Percentiles rank a stretch among this genome's conserved stretches.
Evolutionary conservation across 1,284 basidiomycete species (phyloP).

Genomic region (Ustilago nuda): DNA sequence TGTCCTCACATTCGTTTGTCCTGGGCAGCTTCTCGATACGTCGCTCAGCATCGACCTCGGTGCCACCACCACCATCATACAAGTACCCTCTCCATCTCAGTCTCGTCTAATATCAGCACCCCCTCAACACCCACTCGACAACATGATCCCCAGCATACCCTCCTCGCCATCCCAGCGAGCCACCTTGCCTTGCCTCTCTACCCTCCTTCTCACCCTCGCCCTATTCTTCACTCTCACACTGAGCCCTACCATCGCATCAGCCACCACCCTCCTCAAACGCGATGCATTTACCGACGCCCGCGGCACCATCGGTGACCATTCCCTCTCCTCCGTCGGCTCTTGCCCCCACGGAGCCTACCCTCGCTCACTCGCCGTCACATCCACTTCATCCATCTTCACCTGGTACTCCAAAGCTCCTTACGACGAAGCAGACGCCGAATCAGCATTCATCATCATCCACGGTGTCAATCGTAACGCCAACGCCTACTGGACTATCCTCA

Average conservation of each 20-base stretch:
- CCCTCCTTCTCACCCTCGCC: slow-evolving; percentile 13
- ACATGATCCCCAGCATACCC: background rate
- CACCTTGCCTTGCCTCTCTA: background rate
- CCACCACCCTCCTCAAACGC: background rate
- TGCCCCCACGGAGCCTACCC: slow-evolving; percentile 35
- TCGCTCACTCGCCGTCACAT: slow-evolving; percentile 16
- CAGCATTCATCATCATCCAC: slow-evolving; percentile 58
- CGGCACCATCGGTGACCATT: slow-evolving; percentile 22
- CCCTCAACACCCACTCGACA: background rate
- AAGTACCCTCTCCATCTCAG: too few species aligned
- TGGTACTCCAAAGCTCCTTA: slow-evolving; percentile 52
- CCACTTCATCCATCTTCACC: slow-evolving; percentile 30
- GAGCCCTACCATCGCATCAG: background rate
- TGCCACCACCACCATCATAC: background rate
- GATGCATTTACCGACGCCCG: slow-evolving; percentile 43
- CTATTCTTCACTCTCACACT: background rate
- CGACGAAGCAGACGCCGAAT: slow-evolving; percentile 43
- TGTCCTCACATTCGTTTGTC: background rate
- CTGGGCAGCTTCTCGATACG: background rate
- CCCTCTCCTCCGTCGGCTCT: slow-evolving; percentile 9
- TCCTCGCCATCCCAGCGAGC: slow-evolving; percentile 1
- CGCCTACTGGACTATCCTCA: slow-evolving; percentile 49
- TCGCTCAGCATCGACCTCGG: background rate
- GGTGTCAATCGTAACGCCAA: slow-evolving; percentile 54
- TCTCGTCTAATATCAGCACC: background rate